Percentiles rank a stretch among this genome's conserved stretches.
phyloP scores from a whole-genome alignment of 345 rosid species.

The Punica granatum region DNA sequence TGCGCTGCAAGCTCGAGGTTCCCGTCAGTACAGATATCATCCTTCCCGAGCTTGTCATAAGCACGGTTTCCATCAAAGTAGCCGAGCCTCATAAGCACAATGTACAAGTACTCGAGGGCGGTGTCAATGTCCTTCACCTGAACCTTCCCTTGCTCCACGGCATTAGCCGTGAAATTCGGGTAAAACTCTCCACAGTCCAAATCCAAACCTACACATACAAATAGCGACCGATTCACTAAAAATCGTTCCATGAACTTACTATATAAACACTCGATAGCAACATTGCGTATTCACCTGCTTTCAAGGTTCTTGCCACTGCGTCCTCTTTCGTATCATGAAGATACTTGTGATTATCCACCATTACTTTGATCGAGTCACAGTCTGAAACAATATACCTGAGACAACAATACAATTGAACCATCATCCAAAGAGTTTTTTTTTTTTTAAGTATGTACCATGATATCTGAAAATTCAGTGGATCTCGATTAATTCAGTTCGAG shows the following conservation, averaged over 20 bases:
- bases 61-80: slow-evolving; percentile 46
- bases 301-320: slow-evolving; percentile 41
- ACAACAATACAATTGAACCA: no score
- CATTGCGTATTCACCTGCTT: slow-evolving; percentile 37
- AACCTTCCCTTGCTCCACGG: slow-evolving; percentile 38
- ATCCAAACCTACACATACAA: slow-evolving; percentile 33
- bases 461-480: no score
- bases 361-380: slow-evolving; percentile 42
- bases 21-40: slow-evolving; percentile 24
- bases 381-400: slow-evolving; percentile 51
- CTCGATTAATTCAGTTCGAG: no score
- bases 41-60: slow-evolving; percentile 24
- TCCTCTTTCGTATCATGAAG: slow-evolving; percentile 44
- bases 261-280: neutral
- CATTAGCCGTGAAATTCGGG: slow-evolving; percentile 18
- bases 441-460: no score
- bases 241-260: no score
- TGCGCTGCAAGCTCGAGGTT: slow-evolving; percentile 38
- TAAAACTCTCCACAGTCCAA: slow-evolving; percentile 57
- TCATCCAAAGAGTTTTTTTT: no score
- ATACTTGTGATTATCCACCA: slow-evolving; percentile 35
- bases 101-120: slow-evolving; percentile 22
- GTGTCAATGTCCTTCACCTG: slow-evolving; percentile 25
- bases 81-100: slow-evolving; percentile 59
- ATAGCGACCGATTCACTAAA: neutral